phyloP scores from a whole-genome alignment of 2,329 filamentous ascomycete genomes.

The Clonostachys chloroleuca region DNA sequence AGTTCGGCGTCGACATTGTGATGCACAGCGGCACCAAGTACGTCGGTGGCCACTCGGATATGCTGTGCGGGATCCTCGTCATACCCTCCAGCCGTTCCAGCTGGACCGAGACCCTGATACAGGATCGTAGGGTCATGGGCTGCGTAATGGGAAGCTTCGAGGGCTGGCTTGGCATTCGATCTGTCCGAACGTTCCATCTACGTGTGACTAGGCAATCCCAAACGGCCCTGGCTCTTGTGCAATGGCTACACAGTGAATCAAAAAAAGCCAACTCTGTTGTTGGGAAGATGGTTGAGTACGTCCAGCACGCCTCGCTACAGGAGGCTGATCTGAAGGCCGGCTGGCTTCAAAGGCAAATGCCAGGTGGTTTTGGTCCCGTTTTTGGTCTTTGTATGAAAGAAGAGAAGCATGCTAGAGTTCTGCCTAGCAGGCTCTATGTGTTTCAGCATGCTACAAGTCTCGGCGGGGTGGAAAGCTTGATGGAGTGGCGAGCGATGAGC shows the following conservation, averaged over 20 bases:
- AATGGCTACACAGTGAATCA: conserved; percentile 81
- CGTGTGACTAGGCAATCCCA: conserved; percentile 93
- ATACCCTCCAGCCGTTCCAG: conserved; percentile 90
- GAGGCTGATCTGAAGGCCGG: conserved; percentile 93
- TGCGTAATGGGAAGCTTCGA: conserved; percentile 94
- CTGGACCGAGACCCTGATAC: conserved; percentile 72
- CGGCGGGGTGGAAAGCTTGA: conserved; percentile 86
- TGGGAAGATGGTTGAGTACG: conserved; percentile 71
- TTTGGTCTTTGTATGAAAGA: too few species aligned
- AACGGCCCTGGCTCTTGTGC: conserved; percentile 92
- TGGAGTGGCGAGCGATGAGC: conserved; percentile 94
- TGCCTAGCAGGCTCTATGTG: conserved; percentile 80
- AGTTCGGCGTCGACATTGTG: conserved; percentile 93
- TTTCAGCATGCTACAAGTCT: conserved; percentile 92
- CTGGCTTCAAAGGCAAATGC: neutral
- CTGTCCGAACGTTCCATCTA: conserved; percentile 93
- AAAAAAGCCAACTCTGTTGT: conserved; percentile 76
- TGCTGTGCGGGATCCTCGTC: conserved; percentile 94
- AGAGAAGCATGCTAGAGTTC: conserved; percentile 89
- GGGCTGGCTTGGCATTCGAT: conserved; percentile 95
- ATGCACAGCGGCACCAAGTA: conserved; percentile 98
- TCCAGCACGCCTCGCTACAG: conserved; percentile 77
- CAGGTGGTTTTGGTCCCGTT: too few species aligned
- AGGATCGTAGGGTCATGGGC: conserved; percentile 96
- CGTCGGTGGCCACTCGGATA: conserved; percentile 96